phyloP scores from a whole-genome alignment of 176 grass and related monocot genomes.

The Dendrocalamus sinicus region DNA sequence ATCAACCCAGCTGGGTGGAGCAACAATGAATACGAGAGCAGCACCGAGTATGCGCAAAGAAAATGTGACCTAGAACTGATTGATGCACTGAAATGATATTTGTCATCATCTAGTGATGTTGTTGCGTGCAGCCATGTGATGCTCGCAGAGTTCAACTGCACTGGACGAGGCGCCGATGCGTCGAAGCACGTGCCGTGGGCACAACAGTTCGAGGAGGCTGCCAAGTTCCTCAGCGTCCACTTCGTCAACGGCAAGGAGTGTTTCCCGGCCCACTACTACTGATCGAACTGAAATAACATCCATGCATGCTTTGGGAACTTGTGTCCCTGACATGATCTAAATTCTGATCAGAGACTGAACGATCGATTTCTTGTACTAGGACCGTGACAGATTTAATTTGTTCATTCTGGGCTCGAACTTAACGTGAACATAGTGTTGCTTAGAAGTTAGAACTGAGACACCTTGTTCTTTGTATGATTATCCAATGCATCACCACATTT shows the following conservation, averaged over 20 bases:
- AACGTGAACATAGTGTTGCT: neutral
- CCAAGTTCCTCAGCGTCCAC: slow-evolving; percentile 70
- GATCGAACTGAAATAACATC: neutral
- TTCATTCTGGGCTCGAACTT: neutral
- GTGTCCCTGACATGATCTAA: neutral
- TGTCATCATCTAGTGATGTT: neutral
- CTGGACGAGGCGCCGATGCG: slow-evolving; percentile 56
- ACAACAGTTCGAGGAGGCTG: slow-evolving; percentile 50
- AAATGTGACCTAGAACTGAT: neutral
- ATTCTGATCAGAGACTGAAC: neutral
- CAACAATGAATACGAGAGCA: slow-evolving; percentile 54
- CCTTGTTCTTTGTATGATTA: neutral
- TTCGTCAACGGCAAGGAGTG: slow-evolving; percentile 90
- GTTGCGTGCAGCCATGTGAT: slow-evolving; percentile 54
- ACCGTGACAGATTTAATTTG: neutral
- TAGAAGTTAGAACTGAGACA: neutral
- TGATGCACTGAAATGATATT: neutral
- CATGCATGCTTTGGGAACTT: slow-evolving; percentile 14
- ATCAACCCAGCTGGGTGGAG: slow-evolving; percentile 62
- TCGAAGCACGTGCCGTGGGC: slow-evolving; percentile 52
- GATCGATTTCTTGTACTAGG: slow-evolving; percentile 7
- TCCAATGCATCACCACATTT: neutral
- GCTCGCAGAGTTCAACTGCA: slow-evolving; percentile 71
- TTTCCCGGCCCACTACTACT: slow-evolving; percentile 78
- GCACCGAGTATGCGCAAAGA: slow-evolving; percentile 46